Evolutionary conservation across 2,329 filamentous ascomycete species (phyloP), one percentile per base, ranked within the genome.

Genomic region (Fusarium liriodendri): DNA sequence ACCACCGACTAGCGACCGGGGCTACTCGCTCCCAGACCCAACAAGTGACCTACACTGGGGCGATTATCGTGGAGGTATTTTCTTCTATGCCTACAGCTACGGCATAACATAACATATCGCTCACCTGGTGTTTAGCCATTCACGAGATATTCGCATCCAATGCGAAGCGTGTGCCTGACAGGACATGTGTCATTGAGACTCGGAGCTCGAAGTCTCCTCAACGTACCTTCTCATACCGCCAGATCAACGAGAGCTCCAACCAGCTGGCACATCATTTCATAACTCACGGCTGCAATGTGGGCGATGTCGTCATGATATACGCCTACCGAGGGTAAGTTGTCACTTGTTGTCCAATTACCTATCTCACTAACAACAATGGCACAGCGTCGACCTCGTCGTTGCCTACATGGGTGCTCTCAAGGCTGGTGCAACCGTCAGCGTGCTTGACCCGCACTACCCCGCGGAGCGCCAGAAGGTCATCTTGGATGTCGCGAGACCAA

Each of bases 291-390:
- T 87, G 95, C 72, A 87, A 91, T 68, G 87, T 91, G 75, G 95
- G 95, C 10, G 95, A 98, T 80, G 95, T 98, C 3, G 95, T 98
- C 78, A 97, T 98, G 94, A 94, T 97, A 72, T 98, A 92, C 80
- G 94, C 94, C 65, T 90, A 98, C 83, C 91, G 95, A 52, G 47
- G 47, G 47, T 52, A 10, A 52, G 47, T 52, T 52, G 10, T 32
- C 27, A n/a, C 25, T 29, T 52, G 10, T n/a, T 27, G 16, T 27
- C 10, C 47, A 52, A 13, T 25, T 20, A n/a, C 8, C 25, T 8
- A 29, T 52, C 25, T 52, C 47, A 29, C 47, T 52, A 29, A 52
- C 25, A 29, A 29, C 25, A 5, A 52, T 16, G 47, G 16, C 25
- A 52, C 64, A 68, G 72, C 57, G 95, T 98, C 37, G 88, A 90